Evolutionary conservation across 2,329 filamentous ascomycete genomes (phyloP).

Genomic region (Thyridium curvatum): DNA sequence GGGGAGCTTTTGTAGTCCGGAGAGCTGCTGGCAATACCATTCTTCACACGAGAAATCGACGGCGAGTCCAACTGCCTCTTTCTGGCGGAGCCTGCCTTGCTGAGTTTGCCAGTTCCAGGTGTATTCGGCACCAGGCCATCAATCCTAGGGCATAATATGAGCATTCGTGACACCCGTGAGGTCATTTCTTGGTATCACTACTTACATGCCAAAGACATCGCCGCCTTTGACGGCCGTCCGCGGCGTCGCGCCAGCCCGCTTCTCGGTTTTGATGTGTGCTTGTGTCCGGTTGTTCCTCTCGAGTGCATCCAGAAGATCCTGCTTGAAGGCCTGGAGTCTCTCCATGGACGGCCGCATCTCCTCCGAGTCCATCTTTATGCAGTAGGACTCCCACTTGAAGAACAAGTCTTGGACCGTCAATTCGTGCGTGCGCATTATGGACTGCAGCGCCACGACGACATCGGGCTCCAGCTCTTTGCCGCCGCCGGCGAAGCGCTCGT

Average conservation of each 20-base stretch:
- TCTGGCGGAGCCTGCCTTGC: constrained; percentile 21
- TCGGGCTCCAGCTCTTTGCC: constrained; percentile 64
- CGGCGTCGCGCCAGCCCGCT: constrained; percentile 56
- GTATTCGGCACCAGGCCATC: constrained; percentile 65
- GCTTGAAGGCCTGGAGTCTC: constrained; percentile 72
- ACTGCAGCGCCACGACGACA: constrained; percentile 73
- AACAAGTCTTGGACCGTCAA: constrained; percentile 81
- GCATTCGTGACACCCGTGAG: constrained; percentile 1
- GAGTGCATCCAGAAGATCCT: constrained; percentile 75
- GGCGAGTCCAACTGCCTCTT: constrained; percentile 37
- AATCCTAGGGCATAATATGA: constrained; percentile 38
- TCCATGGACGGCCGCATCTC: constrained; percentile 66
- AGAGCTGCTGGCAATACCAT: constrained; percentile 35
- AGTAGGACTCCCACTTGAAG: constrained; percentile 99
- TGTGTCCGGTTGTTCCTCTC: constrained; percentile 65
- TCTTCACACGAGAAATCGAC: constrained; percentile 38
- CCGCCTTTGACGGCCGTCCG: constrained; percentile 48
- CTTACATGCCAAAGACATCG: constrained; percentile 80
- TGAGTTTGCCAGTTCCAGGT: constrained; percentile 37
- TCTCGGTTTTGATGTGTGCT: constrained; percentile 55
- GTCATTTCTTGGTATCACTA: neutral
- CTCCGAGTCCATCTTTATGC: constrained; percentile 85
- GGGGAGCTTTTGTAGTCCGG: constrained; percentile 35
- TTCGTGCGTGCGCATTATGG: constrained; percentile 78
- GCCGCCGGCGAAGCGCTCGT: constrained; percentile 47